Base-by-base conservation (phyloP, 1,284 basidiomycete genomes). In the Ceratobasidium sp. region DNA sequence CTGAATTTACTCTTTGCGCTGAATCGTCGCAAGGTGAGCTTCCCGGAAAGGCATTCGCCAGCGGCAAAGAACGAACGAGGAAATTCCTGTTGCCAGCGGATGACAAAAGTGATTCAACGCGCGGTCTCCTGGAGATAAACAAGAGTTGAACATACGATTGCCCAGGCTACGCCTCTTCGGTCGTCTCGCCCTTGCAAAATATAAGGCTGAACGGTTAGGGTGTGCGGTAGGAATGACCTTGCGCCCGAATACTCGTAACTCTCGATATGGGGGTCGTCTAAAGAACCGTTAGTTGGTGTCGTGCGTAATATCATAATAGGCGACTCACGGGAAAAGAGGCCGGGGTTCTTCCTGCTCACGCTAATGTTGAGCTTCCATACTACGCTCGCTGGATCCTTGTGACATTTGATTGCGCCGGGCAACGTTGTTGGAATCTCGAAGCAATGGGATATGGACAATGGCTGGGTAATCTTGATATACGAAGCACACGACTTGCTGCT, bases 341-440 rank as follows among this genome's bases (percentile, higher is more conserved):
- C 55, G n/a, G 71, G 59, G 27, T 74, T 74, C 33, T 74, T 74
- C 48, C 71, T 74, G 46, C 57, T 74, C 30, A 74, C 71, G n/a
- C 59, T 62, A 16, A 74, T 64, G 30, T 74, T 74, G 20, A 74
- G 59, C 46, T 74, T 74, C 71, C 71, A 64, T 10, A 74, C 71
- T 35, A 74, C 59, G n/a, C 71, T 74, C 23, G 71, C 71, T 33
- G 71, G 71, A 64, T 74, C 71, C 33, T 74, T 74, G 71, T 74
- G 59, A 60, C 71, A 74, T 18, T 64, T 74, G 4, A 74, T 74
- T 52, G 71, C 71, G 16, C 71, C 59, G 18, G 71, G 71, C 41
- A 74, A 33, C 3, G 57, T 74, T 54, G 57, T 74, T 23, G 71
- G 71, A 44, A 74, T 50, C 16, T 74, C 38, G 27, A 74, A 74